phyloP scores from a whole-genome alignment of 768 basidiomycete genomes.

The Mycena galopus region DNA sequence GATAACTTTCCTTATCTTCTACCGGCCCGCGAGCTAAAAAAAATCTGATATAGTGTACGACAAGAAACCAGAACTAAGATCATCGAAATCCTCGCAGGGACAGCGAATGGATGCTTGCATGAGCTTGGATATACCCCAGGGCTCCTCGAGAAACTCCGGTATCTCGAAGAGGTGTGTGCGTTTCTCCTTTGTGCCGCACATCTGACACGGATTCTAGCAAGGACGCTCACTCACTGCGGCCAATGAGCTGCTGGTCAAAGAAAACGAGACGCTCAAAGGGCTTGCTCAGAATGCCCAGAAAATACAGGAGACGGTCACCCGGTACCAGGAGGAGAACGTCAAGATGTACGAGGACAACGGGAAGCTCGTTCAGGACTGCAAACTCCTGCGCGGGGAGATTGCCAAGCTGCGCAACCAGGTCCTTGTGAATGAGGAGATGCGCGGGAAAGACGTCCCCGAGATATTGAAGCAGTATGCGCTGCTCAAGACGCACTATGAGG shows the following conservation, averaged over 20 bases:
- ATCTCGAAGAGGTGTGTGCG: conserved; percentile 48
- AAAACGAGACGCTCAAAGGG: neutral
- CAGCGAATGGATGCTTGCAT: conserved; percentile 59
- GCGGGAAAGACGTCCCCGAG: neutral
- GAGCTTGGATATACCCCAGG: conserved; percentile 64
- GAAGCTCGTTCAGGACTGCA: conserved; percentile 34
- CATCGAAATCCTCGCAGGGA: conserved; percentile 58
- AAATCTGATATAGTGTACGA: conserved; percentile 12
- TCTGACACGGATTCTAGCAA: neutral
- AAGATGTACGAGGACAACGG: conserved; percentile 56
- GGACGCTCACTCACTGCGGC: neutral
- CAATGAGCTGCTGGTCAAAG: neutral
- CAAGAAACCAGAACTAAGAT: conserved; percentile 50
- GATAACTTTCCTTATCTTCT: neutral
- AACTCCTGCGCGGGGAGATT: neutral
- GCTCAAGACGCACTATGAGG: neutral
- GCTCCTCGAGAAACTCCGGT: conserved; percentile 52
- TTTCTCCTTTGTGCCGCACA: conserved; percentile 33
- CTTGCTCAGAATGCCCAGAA: conserved; percentile 10
- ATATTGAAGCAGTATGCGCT: conserved; percentile 3
- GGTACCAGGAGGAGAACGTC: conserved; percentile 41
- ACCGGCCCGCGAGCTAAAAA: neutral
- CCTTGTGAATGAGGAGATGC: neutral
- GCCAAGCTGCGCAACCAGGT: neutral
- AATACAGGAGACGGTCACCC: conserved; percentile 10